phyloP scores from a whole-genome alignment of 2,329 filamentous ascomycete genomes.

The Whalleya microplaca region DNA sequence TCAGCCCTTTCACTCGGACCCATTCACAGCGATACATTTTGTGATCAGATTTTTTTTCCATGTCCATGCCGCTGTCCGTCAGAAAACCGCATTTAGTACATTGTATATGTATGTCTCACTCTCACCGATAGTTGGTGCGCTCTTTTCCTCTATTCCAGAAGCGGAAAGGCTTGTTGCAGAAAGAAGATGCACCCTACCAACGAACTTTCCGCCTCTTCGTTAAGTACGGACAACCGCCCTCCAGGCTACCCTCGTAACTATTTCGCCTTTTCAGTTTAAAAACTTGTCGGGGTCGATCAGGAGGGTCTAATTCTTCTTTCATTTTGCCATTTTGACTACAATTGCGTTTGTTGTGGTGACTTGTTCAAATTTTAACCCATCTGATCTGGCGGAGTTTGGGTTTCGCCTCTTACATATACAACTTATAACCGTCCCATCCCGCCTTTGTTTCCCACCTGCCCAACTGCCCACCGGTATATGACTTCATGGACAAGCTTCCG shows the following conservation, averaged over 20 bases:
- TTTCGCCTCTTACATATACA: background rate
- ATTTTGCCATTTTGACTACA: slow-evolving; percentile 19
- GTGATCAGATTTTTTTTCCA: slow-evolving; percentile 17
- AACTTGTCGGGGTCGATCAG: slow-evolving; percentile 15
- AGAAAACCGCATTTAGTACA: slow-evolving; percentile 17
- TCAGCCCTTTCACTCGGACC: slow-evolving; percentile 24
- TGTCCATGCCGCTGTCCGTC: slow-evolving; percentile 25
- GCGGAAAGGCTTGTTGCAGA: slow-evolving; percentile 40
- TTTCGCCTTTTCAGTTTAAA: slow-evolving; percentile 26
- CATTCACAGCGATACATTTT: slow-evolving; percentile 26
- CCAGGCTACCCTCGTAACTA: slow-evolving; percentile 25
- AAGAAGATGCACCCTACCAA: slow-evolving; percentile 27
- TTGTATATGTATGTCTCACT: slow-evolving; percentile 38
- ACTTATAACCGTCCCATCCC: background rate
- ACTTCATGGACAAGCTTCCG: slow-evolving; percentile 41
- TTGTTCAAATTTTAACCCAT: slow-evolving; percentile 20
- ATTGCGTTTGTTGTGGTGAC: slow-evolving; percentile 20
- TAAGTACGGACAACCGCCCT: slow-evolving; percentile 29
- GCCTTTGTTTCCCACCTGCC: slow-evolving; percentile 1
- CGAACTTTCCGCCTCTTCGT: slow-evolving; percentile 34
- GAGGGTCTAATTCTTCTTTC: slow-evolving; percentile 22
- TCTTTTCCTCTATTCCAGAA: slow-evolving; percentile 34
- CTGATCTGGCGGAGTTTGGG: slow-evolving; percentile 32
- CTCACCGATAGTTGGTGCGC: slow-evolving; percentile 41
- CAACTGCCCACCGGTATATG: background rate